Percentiles rank a stretch among this genome's conserved stretches.
Evolutionary conservation across 1,139 yeast genomes (phyloP).

Genomic region (Debaryomyces coudertii): DNA sequence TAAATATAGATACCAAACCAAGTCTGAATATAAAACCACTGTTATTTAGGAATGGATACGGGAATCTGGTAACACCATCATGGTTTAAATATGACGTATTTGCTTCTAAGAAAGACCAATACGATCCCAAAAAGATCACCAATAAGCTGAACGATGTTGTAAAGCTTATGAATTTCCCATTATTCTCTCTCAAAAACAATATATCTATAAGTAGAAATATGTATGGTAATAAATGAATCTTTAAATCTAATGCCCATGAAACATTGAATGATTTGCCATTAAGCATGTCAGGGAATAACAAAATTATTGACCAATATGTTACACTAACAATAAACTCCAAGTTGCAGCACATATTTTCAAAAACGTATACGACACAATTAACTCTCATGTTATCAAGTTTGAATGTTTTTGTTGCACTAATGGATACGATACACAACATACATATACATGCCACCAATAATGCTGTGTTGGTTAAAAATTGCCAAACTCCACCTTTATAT

Average conservation of each 20-base stretch:
- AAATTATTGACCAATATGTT: slow-evolving; percentile 26
- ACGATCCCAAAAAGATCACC: slow-evolving; percentile 9
- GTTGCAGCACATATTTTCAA: slow-evolving; percentile 19
- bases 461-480: slow-evolving; percentile 68
- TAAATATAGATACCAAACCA: slow-evolving; percentile 10
- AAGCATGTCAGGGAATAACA: slow-evolving; percentile 23
- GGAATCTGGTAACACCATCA: slow-evolving; percentile 19
- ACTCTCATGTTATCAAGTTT: neutral
- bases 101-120: slow-evolving; percentile 13
- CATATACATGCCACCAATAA: slow-evolving; percentile 3
- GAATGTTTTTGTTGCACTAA: neutral
- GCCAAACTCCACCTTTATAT: slow-evolving; percentile 62
- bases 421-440: slow-evolving; percentile 1
- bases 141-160: slow-evolving; percentile 5
- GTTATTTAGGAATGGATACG: slow-evolving; percentile 25
- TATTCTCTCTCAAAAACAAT: slow-evolving; percentile 8
- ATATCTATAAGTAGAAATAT: slow-evolving; percentile 13
- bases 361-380: neutral
- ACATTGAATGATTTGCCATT: slow-evolving; percentile 25
- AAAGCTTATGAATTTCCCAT: neutral
- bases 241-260: slow-evolving; percentile 21
- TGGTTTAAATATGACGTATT: slow-evolving; percentile 12
- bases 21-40: slow-evolving; percentile 9
- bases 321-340: slow-evolving; percentile 27
- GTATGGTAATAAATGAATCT: slow-evolving; percentile 30